These are phyloP conservation scores for Penicillium longicatenatum DNA, from an alignment of 495 filamentous ascomycete genomes.

Conservation along the genomic window DNA sequence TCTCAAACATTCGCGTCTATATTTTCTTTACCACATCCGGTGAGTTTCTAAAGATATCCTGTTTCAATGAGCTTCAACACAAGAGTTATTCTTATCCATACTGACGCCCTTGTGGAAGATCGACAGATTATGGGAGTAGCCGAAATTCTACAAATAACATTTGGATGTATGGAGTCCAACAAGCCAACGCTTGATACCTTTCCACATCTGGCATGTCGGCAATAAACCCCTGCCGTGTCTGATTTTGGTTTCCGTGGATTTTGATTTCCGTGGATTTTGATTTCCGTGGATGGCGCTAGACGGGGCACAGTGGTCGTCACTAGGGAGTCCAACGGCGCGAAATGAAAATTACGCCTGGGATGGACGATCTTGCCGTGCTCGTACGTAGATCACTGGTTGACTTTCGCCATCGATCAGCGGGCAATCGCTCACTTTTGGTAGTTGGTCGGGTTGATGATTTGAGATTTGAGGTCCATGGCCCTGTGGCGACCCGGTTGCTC, in stretches of 20 bases:
- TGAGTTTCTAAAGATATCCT: constrained; percentile 5
- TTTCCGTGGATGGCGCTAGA: not conserved
- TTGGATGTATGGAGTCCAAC: not conserved
- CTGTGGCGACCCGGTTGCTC: not conserved
- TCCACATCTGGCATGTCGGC: not conserved
- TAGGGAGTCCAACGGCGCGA: not conserved
- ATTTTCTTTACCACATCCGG: constrained; percentile 8
- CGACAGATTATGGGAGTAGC: not conserved
- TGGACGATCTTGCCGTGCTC: not conserved
- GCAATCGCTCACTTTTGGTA: not conserved
- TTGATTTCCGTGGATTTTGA: not conserved
- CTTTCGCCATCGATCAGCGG: not conserved
- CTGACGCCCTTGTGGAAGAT: not conserved
- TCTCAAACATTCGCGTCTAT: constrained; percentile 12
- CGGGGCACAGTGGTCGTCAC: not conserved
- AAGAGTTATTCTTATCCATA: not conserved
- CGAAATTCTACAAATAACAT: not conserved
- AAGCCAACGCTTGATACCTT: not conserved
- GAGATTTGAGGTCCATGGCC: not conserved
- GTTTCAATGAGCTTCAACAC: constrained; percentile 8
- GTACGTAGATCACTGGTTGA: constrained; percentile 2
- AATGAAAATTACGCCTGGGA: not conserved
- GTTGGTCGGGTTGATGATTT: not conserved
- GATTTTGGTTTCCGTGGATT: not conserved
- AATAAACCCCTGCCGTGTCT: not conserved